Percentiles rank a stretch among this genome's conserved stretches.
These are phyloP conservation scores for Tuber microsphaerosporum DNA, from an alignment of 495 filamentous ascomycete species.

Conservation along the genomic window DNA sequence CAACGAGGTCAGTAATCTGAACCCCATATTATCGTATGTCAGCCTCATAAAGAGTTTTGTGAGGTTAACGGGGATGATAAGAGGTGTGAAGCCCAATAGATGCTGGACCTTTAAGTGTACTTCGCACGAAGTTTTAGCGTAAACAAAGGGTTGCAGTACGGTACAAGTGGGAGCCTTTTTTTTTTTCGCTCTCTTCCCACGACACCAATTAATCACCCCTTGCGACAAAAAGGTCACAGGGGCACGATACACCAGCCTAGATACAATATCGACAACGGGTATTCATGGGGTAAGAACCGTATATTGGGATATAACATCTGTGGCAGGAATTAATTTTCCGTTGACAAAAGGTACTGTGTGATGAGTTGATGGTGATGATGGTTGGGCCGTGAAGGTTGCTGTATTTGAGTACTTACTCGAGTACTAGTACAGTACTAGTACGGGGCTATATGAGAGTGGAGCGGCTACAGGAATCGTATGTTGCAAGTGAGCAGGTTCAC, in stretches of 20 bases:
- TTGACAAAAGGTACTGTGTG: background rate
- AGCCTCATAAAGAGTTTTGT: background rate
- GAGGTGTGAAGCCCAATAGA: background rate
- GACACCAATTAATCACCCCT: background rate
- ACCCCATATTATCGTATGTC: background rate
- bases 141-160: background rate
- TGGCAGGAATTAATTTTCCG: background rate
- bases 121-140: background rate
- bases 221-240: background rate
- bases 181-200: background rate
- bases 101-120: background rate
- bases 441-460: background rate
- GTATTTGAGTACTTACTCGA: background rate
- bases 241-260: background rate
- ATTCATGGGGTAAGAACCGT: background rate
- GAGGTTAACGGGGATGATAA: background rate
- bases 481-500: background rate
- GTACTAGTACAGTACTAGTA: background rate
- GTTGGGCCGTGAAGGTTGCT: background rate
- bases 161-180: background rate
- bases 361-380: background rate
- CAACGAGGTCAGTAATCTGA: constrained; percentile 12
- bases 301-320: background rate
- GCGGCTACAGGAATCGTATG: background rate
- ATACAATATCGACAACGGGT: background rate